Conservation (phyloP, 2,329 filamentous ascomycete genomes). For the Pseudogymnoascus pannorum region DNA sequence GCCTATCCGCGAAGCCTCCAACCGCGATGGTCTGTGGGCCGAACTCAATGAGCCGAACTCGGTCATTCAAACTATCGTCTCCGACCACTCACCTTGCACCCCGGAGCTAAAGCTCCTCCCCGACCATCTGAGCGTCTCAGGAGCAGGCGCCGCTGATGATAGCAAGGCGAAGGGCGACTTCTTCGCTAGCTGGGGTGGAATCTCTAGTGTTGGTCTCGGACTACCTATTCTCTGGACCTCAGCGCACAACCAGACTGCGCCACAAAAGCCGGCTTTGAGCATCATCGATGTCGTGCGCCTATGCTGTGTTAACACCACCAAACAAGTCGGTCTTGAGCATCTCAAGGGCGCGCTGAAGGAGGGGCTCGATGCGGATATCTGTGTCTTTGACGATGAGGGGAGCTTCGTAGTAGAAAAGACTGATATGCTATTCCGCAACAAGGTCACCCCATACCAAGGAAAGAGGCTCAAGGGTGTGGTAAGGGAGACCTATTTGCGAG, state of each 20-base stretch:
- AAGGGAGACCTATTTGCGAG: constrained; percentile 29
- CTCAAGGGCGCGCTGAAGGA: constrained; percentile 73
- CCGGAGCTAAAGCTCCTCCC: constrained; percentile 88
- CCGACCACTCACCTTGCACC: constrained; percentile 93
- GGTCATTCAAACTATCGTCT: constrained; percentile 86
- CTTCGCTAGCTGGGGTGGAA: constrained; percentile 93
- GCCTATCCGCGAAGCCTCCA: constrained; percentile 57
- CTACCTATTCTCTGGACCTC: constrained; percentile 72
- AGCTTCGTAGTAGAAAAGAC: constrained; percentile 65
- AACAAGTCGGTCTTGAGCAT: constrained; percentile 76
- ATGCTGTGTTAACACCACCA: constrained; percentile 79
- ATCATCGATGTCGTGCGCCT: constrained; percentile 76
- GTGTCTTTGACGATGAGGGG: constrained; percentile 81
- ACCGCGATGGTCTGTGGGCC: constrained; percentile 63
- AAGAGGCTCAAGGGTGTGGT: constrained; percentile 53
- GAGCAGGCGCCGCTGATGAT: constrained; percentile 30
- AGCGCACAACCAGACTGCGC: constrained; percentile 31
- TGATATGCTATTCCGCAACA: constrained; percentile 66
- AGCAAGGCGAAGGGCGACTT: constrained; percentile 64
- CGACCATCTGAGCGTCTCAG: constrained; percentile 34
- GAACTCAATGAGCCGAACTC: constrained; percentile 67
- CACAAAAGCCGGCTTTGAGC: constrained; percentile 29
- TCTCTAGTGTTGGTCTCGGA: constrained; percentile 87
- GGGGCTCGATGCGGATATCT: constrained; percentile 85
- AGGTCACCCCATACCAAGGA: constrained; percentile 39